Base-by-base conservation (phyloP, 2,329 filamentous ascomycete species). In the Septoria linicola region DNA sequence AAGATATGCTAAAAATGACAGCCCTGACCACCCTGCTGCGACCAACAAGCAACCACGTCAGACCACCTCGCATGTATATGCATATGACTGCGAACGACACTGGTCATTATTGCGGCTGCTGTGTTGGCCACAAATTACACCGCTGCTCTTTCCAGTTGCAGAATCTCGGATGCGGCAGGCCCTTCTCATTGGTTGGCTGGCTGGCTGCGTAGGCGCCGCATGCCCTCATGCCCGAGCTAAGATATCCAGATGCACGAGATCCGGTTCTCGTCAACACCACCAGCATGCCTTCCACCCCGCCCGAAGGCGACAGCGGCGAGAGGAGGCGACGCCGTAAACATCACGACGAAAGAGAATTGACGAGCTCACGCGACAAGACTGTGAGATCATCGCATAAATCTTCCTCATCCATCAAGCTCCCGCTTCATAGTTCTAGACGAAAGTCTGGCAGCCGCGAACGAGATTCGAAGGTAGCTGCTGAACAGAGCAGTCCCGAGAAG, bases 331-430 rank as follows among this genome's bases (percentile, higher is more conserved):
- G 64, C 34, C 64, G 64, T 19, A 63, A 62, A 21, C 63, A 65
- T 47, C 46, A 49, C 55, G 58, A 59, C 32, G 65, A 66, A 13
- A n/a, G n/a, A n/a, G n/a, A n/a, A n/a, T n/a, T n/a, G n/a, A n/a
- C n/a, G n/a, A n/a, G n/a, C n/a, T n/a, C n/a, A n/a, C 57, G 59
- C 41, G 63, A 64, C 56, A 64, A 66, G 52, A 56, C 59, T 21
- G 17, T 34, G 14, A 56, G 57, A 55, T 62, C 61, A 30, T 54
- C 57, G 17, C 53, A 59, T 30, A 55, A 68, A 54, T 58, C 62
- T 32, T 59, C 62, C 42, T 60, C 57, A 23, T 59, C 59, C 31
- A 59, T 50, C 49, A 60, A 63, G 54, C 49, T 64, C 51, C 55
- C 56, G 49, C 46, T 57, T 35, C 48, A 55, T 30, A 41, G 35